These are phyloP conservation scores for Quercus phellos DNA, from an alignment of 331 rosid genomes.

Conservation along the genomic window DNA sequence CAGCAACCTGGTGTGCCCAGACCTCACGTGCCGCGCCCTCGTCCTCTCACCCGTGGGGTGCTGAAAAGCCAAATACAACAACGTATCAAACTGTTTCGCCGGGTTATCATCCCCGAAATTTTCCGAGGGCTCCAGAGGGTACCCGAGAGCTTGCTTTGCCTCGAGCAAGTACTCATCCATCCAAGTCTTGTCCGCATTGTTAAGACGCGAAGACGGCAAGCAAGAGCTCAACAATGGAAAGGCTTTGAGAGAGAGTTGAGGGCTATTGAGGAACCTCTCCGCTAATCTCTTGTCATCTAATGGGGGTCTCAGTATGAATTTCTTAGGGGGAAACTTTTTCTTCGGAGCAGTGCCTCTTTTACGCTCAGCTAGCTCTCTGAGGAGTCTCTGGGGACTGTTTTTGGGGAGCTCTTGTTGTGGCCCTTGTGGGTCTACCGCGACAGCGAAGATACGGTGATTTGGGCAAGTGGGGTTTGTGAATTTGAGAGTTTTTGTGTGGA, in stretches of 20 bases:
- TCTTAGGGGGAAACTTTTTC: slow-evolving; percentile 63
- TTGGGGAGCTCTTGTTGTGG: slow-evolving; percentile 59
- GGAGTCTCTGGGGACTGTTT: slow-evolving; percentile 83
- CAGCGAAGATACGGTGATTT: slow-evolving; percentile 43
- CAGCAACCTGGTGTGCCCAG: slow-evolving; percentile 75
- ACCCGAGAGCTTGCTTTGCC: slow-evolving; percentile 92
- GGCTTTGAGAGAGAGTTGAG: slow-evolving; percentile 74
- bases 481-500: slow-evolving; percentile 27
- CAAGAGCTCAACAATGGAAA: slow-evolving; percentile 89
- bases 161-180: slow-evolving; percentile 88
- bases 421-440: slow-evolving; percentile 62
- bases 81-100: slow-evolving; percentile 74
- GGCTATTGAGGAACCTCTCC: slow-evolving; percentile 78
- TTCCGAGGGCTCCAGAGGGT: slow-evolving; percentile 79
- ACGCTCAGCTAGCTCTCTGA: slow-evolving; percentile 87
- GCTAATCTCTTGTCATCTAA: slow-evolving; percentile 76
- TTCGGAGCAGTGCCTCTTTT: slow-evolving; percentile 66
- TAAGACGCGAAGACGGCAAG: slow-evolving; percentile 73
- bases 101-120: slow-evolving; percentile 72
- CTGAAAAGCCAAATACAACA: slow-evolving; percentile 92
- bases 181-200: slow-evolving; percentile 78
- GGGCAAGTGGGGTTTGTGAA: slow-evolving; percentile 18
- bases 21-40: slow-evolving; percentile 64
- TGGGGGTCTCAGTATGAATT: slow-evolving; percentile 73
- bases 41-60: slow-evolving; percentile 83